Conservation (phyloP, 139 green algal species). For the Pycnococcus provasolii region DNA sequence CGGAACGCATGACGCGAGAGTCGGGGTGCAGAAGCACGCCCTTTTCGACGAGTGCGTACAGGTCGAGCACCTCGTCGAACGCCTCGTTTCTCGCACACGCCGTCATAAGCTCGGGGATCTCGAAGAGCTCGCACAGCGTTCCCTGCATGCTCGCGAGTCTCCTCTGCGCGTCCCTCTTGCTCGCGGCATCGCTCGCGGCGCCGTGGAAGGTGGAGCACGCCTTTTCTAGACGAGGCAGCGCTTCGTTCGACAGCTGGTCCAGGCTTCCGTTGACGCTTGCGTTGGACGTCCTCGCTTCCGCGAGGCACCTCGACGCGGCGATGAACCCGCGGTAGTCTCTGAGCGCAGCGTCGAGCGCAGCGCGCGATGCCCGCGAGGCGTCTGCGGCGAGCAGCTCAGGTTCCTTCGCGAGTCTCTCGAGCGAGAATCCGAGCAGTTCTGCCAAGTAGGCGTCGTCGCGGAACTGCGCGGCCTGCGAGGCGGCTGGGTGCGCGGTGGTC, state of each 20-base stretch:
- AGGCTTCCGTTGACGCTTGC: neutral
- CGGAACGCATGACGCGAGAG: conserved; percentile 70
- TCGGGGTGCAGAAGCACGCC: conserved; percentile 57
- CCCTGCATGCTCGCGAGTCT: conserved; percentile 43
- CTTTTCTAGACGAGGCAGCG: conserved; percentile 5
- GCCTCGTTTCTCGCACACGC: conserved; percentile 83
- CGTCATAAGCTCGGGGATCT: conserved; percentile 91
- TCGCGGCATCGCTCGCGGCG: conserved; percentile 20
- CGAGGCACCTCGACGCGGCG: neutral
- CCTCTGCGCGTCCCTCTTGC: conserved; percentile 27
- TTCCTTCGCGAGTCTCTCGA: conserved; percentile 8
- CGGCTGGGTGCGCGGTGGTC: too few species aligned
- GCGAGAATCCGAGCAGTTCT: conserved; percentile 1
- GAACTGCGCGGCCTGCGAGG: neutral
- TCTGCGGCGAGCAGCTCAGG: neutral
- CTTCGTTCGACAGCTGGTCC: neutral
- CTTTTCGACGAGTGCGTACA: conserved; percentile 56
- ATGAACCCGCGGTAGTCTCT: conserved; percentile 13
- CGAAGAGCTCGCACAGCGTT: conserved; percentile 77
- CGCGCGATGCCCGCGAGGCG: neutral
- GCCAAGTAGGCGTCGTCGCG: conserved; percentile 5
- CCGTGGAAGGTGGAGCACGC: neutral
- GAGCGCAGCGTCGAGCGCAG: neutral
- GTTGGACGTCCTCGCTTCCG: too few species aligned
- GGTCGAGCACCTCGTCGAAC: conserved; percentile 95